Conservation (phyloP, 306 rosid species). For the Trifolium fragiferum region DNA sequence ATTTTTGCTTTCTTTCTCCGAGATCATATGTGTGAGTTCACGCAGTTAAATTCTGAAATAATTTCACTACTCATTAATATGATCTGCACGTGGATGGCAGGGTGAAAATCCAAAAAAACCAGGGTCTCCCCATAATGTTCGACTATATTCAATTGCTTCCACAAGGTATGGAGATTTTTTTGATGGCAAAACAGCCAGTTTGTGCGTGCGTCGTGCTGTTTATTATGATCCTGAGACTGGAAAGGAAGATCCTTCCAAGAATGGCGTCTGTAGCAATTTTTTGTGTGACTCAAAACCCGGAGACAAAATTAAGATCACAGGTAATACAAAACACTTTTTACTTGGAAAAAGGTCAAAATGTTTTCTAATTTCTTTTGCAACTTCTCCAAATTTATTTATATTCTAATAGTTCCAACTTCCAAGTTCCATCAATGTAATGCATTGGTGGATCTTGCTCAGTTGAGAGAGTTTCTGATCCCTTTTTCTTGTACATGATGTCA, state of each 20-base stretch:
- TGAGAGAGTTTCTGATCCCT: neutral
- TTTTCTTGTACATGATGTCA: neutral
- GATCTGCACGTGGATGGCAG: slow-evolving; percentile 54
- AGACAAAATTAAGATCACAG: slow-evolving; percentile 87
- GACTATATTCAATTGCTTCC: slow-evolving; percentile 95
- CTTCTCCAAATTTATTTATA: slow-evolving; percentile 6
- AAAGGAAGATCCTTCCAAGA: slow-evolving; percentile 88
- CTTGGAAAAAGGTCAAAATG: slow-evolving; percentile 10
- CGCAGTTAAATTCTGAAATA: slow-evolving; percentile 6
- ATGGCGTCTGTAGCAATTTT: slow-evolving; percentile 90
- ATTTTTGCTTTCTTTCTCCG: neutral
- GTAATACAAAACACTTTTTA: slow-evolving; percentile 50
- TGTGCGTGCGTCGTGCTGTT: slow-evolving; percentile 96
- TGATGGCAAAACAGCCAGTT: slow-evolving; percentile 94
- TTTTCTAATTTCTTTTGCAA: slow-evolving; percentile 22
- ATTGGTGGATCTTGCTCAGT: neutral
- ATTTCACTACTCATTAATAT: slow-evolving; percentile 22
- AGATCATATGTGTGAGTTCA: slow-evolving; percentile 1
- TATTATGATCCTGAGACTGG: slow-evolving; percentile 92
- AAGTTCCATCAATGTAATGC: slow-evolving; percentile 4
- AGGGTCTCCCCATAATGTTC: slow-evolving; percentile 82
- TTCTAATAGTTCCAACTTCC: neutral
- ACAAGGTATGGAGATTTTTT: slow-evolving; percentile 90
- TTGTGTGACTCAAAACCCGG: slow-evolving; percentile 92
- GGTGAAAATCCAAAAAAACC: slow-evolving; percentile 98